These are phyloP conservation scores for Hypoxylon perforatum DNA, from an alignment of 495 filamentous ascomycete species.

Conservation along the genomic window DNA sequence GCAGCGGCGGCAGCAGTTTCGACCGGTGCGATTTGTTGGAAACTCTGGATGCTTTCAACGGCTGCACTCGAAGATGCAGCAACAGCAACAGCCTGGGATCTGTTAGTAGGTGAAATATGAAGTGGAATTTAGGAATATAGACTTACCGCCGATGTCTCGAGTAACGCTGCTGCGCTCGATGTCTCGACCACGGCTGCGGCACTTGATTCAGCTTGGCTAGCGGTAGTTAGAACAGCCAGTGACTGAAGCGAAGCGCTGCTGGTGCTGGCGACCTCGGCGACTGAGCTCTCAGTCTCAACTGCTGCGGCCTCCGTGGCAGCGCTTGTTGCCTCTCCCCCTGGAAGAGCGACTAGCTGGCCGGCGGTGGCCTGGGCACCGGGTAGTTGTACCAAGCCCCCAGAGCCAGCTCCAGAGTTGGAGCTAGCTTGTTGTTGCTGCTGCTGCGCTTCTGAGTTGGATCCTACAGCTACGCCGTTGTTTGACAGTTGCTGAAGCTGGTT, in stretches of 20 bases:
- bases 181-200: not conserved
- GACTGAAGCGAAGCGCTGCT: slow-evolving; percentile 20
- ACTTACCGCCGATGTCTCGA: not conserved
- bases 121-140: not conserved
- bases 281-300: slow-evolving; percentile 2
- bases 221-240: not conserved
- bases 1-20: slow-evolving; percentile 3
- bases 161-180: not conserved
- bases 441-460: not conserved
- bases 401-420: slow-evolving; percentile 2
- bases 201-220: slow-evolving; percentile 7
- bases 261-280: slow-evolving; percentile 3
- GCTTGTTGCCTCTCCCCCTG: slow-evolving; percentile 4
- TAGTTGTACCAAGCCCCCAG: slow-evolving; percentile 11
- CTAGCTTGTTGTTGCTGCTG: slow-evolving; percentile 6
- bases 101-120: not conserved
- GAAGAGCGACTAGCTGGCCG: slow-evolving; percentile 37
- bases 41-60: slow-evolving; percentile 22
- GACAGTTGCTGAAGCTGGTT: slow-evolving; percentile 14
- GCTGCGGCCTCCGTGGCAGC: slow-evolving; percentile 6
- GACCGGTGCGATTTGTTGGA: slow-evolving; percentile 20
- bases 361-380: slow-evolving; percentile 30
- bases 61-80: slow-evolving; percentile 4
- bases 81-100: not conserved
- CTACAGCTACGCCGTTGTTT: slow-evolving; percentile 2